phyloP scores from a whole-genome alignment of 2,329 filamentous ascomycete species.

The Metarhizium brunneum region DNA sequence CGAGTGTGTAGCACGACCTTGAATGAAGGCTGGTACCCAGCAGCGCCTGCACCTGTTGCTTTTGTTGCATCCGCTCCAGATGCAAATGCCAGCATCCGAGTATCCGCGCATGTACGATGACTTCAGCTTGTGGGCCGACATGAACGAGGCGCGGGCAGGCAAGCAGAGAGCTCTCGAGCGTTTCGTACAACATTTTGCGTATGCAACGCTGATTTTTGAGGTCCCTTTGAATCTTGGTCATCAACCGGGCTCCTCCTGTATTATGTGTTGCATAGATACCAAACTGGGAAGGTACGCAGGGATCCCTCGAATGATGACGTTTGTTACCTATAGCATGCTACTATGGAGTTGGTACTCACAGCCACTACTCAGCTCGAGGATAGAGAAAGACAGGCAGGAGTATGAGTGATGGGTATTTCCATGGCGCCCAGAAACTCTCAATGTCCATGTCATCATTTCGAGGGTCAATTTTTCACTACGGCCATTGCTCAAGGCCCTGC shows the following conservation, averaged over 20 bases:
- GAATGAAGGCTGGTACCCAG: neutral
- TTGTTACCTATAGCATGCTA: too few species aligned
- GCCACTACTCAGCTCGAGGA: neutral
- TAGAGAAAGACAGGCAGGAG: neutral
- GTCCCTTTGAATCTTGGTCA: neutral
- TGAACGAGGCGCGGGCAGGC: neutral
- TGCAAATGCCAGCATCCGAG: neutral
- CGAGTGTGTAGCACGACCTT: slow-evolving; percentile 13
- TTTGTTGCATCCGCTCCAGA: neutral
- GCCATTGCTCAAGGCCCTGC: too few species aligned
- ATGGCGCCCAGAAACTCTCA: too few species aligned
- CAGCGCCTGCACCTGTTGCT: neutral
- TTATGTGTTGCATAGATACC: neutral
- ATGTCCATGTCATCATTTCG: too few species aligned
- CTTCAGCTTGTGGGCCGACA: neutral
- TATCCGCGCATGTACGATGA: neutral
- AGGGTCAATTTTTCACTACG: too few species aligned
- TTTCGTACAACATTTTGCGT: neutral
- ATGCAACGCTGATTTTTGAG: neutral
- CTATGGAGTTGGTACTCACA: too few species aligned
- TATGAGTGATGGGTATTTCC: too few species aligned
- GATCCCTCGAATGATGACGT: neutral
- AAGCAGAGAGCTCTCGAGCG: neutral
- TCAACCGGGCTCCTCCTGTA: neutral
- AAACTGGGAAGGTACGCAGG: neutral